Base-by-base conservation (phyloP, 2,329 filamentous ascomycete genomes). In the Sordariomycetes sp. region DNA sequence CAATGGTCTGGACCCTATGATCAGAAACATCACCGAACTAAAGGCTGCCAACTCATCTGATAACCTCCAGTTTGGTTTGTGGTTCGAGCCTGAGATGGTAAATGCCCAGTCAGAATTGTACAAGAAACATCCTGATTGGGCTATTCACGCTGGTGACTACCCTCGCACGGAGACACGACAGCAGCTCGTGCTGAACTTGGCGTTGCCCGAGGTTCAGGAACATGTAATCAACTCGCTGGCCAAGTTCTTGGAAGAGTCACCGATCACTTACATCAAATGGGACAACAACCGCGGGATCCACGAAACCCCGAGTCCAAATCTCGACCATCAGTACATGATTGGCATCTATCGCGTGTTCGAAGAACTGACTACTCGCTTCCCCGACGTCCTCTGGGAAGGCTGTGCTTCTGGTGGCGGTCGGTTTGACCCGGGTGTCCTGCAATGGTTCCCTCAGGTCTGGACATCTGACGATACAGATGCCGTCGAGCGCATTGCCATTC, bases 31-130 rank as follows among this genome's bases (percentile, higher is more conserved):
- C 21, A 73, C 64, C 5, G 54, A 59, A 7, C 59, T 76, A 6
- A 57, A 62, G 4, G 63, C 66, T 0, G 33, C 33, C 8, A 9
- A 23, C 14, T 15, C 19, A 5, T n/a, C 12, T 8, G 55, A 59
- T 0, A 60, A 67, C 3, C 50, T 82, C 30, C 60, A 66, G 10
- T 82, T 82, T 41, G 77, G 77, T 12, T 61, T 82, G 4, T 82
- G 77, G 77, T 63, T 82, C 3, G 78, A 82, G 47, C 76, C 75
- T 0, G 77, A 82, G 44, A 82, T 82, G 78, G 68, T 80, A 32
- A 79, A 75, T 37, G 69, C 71, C 2, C 70, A 75, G 34, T 80
- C 76, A 0, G 66, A 60, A 3, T 58, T 82, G 3, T 82, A 81
- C 47, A 50, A 64, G 1, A 55, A 72, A 29, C 76, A 82, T 42